Conservation (phyloP, 1,284 basidiomycete species). For the Melampsora americana region DNA sequence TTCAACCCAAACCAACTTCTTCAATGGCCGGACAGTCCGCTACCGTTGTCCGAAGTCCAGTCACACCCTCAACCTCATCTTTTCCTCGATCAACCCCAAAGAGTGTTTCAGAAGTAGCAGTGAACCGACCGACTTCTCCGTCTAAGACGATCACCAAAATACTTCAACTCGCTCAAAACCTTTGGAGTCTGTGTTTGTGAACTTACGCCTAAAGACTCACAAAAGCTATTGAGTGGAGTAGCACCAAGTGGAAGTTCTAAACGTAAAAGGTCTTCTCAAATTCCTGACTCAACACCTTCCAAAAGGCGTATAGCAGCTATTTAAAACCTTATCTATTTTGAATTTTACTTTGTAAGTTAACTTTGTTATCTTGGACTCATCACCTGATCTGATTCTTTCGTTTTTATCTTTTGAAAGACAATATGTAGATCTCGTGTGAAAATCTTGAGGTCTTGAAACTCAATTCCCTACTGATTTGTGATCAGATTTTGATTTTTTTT, state of each 20-base stretch:
- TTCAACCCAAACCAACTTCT: background rate
- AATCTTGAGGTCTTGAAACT: too few relatives aligned
- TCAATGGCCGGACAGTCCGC: background rate
- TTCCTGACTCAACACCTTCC: background rate
- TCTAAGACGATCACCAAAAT: background rate
- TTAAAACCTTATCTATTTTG: background rate
- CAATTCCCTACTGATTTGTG: too few relatives aligned
- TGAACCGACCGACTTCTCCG: background rate
- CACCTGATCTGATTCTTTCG: background rate
- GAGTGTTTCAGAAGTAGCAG: background rate
- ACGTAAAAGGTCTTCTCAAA: constrained; percentile 44
- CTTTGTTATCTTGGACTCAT: background rate
- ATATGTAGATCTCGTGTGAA: too few relatives aligned
- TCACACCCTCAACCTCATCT: background rate
- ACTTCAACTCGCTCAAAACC: background rate
- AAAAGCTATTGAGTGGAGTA: constrained; percentile 48
- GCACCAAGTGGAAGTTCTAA: constrained; percentile 51
- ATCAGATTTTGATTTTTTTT: too few relatives aligned
- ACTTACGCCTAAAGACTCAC: constrained; percentile 49
- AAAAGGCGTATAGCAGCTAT: background rate
- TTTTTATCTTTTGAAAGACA: too few relatives aligned
- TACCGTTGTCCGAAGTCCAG: background rate
- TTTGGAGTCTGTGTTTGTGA: constrained; percentile 47
- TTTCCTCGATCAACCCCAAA: background rate
- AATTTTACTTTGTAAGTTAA: too few relatives aligned